Conservation (phyloP, 2,329 filamentous ascomycete genomes). For the Cladosporium sphaerospermum region DNA sequence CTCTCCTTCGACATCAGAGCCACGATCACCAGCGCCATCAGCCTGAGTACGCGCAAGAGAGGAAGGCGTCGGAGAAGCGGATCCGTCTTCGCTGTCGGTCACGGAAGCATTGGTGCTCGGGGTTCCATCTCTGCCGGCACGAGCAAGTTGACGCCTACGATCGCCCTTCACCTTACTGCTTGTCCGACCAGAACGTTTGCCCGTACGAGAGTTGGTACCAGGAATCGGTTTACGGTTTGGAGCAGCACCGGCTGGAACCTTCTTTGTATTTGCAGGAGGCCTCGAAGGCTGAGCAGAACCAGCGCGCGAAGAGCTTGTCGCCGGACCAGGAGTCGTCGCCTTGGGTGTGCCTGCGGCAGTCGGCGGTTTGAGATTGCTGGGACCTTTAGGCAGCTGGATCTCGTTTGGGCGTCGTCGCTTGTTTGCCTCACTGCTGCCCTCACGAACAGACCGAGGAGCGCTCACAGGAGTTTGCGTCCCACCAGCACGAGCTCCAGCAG, state of each 20-base stretch:
- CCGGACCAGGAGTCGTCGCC: conserved; percentile 45
- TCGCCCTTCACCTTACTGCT: conserved; percentile 27
- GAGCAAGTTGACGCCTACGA: conserved; percentile 30
- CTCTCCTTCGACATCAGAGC: conserved; percentile 36
- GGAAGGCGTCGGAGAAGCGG: conserved; percentile 28
- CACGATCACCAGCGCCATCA: conserved; percentile 22
- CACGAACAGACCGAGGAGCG: conserved; percentile 25
- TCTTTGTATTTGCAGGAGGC: conserved; percentile 3
- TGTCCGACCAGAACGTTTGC: conserved; percentile 9
- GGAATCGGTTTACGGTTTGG: conserved; percentile 1
- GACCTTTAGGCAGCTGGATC: conserved; percentile 46
- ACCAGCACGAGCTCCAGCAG: conserved; percentile 18
- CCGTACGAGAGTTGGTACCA: not conserved
- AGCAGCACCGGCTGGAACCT: not conserved
- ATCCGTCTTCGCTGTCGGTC: conserved; percentile 13
- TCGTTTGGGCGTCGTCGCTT: conserved; percentile 55
- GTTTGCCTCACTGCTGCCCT: conserved; percentile 40
- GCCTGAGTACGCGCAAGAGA: conserved; percentile 22
- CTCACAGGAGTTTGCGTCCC: conserved; percentile 19
- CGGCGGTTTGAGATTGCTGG: conserved; percentile 54
- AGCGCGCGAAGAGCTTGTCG: conserved; percentile 44
- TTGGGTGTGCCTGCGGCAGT: conserved; percentile 60
- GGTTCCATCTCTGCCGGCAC: conserved; percentile 24
- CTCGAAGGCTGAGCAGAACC: conserved; percentile 51
- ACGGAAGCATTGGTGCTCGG: conserved; percentile 28